phyloP scores from a whole-genome alignment of 495 filamentous ascomycete genomes.

The Chlorociboria aeruginascens region DNA sequence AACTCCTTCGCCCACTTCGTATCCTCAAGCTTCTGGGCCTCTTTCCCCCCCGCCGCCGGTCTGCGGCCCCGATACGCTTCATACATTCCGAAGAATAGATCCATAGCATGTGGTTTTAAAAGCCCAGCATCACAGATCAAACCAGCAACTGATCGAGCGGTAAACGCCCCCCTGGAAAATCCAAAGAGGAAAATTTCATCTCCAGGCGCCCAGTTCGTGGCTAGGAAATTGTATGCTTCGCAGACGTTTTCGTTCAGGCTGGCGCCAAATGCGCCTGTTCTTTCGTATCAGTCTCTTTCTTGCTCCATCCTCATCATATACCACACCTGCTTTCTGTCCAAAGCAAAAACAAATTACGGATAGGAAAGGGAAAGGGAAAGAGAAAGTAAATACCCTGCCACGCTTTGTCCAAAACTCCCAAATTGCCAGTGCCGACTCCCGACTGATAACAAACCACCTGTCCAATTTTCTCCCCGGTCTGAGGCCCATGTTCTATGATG shows the following conservation, averaged over 20 bases:
- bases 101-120: constrained; percentile 47
- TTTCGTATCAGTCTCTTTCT: too few species aligned
- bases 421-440: constrained; percentile 35
- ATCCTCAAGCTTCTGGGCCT: background rate
- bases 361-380: background rate
- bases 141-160: constrained; percentile 50
- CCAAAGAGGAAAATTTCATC: constrained; percentile 62
- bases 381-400: constrained; percentile 6
- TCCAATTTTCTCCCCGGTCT: constrained; percentile 17
- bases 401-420: constrained; percentile 16
- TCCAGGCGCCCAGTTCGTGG: constrained; percentile 48
- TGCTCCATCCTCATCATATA: too few species aligned
- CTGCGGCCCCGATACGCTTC: constrained; percentile 3
- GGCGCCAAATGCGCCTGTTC: constrained; percentile 33
- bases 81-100: constrained; percentile 46
- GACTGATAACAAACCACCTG: constrained; percentile 46
- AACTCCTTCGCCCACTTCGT: constrained; percentile 14
- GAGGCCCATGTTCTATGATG: constrained; percentile 16
- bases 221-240: constrained; percentile 47
- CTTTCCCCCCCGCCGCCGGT: background rate
- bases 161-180: constrained; percentile 62
- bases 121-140: constrained; percentile 49
- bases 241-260: constrained; percentile 44
- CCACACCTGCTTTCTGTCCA: too few species aligned
- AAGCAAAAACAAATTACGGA: background rate